A percentile compares a stretch with the other conserved stretches of the same genome.
phyloP scores from a whole-genome alignment of 495 filamentous ascomycete genomes.

The Lasiosphaeria miniovina region DNA sequence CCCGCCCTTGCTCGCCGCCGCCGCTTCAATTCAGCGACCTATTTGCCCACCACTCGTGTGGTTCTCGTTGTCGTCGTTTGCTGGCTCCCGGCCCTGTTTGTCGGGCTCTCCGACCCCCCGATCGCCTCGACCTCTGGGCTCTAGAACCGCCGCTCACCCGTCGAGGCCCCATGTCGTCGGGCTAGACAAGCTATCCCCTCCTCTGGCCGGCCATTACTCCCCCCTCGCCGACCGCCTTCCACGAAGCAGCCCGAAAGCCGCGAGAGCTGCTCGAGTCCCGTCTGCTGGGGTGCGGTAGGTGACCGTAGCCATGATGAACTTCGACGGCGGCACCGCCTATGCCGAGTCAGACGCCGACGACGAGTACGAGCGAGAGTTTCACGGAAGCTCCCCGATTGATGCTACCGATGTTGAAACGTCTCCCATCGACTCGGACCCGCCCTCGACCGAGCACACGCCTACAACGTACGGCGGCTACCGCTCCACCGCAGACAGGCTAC shows the following conservation, averaged over 20 bases:
- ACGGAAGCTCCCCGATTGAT: conserved; percentile 67
- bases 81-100: background rate
- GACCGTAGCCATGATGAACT: conserved; percentile 45
- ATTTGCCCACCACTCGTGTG: background rate
- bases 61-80: background rate
- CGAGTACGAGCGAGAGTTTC: conserved; percentile 82
- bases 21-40: background rate
- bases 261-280: conserved; percentile 15
- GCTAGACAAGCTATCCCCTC: conserved; percentile 6
- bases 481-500: conserved; percentile 64
- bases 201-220: background rate
- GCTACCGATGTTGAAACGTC: conserved; percentile 76
- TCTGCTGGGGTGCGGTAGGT: conserved; percentile 28
- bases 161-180: conserved; percentile 12
- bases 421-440: conserved; percentile 74
- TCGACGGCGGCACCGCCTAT: conserved; percentile 60
- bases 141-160: conserved; percentile 6
- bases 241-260: background rate
- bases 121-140: conserved; percentile 2
- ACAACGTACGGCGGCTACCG: conserved; percentile 77
- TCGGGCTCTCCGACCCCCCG: background rate
- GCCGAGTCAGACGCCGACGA: conserved; percentile 91
- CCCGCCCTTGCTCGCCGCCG: background rate
- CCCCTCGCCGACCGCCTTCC: background rate
- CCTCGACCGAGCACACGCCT: conserved; percentile 81